phyloP scores from a whole-genome alignment of 352 stramenopile species.

The Phytophthora meadii region DNA sequence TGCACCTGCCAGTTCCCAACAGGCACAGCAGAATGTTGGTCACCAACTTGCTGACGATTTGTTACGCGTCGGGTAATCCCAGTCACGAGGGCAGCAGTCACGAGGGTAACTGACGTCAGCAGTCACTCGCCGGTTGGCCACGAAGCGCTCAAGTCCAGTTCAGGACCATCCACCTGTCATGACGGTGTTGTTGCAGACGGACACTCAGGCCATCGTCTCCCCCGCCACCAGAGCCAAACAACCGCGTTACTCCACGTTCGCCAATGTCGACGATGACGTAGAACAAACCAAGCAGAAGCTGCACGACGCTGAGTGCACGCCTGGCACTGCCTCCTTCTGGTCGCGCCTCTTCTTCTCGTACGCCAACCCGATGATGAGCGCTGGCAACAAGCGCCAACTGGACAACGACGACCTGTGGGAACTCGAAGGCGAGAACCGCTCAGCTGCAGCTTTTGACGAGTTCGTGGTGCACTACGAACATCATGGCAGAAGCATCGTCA shows the following conservation, averaged over 20 bases:
- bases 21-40: background rate
- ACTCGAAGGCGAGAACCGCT: constrained; percentile 33
- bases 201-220: constrained; percentile 3
- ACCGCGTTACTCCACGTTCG: constrained; percentile 29
- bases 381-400: constrained; percentile 52
- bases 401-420: constrained; percentile 52
- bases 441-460: constrained; percentile 21
- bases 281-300: constrained; percentile 10
- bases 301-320: constrained; percentile 6
- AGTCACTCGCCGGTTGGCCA: background rate
- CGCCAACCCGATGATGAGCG: constrained; percentile 42
- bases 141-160: background rate
- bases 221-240: constrained; percentile 14
- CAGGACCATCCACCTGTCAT: background rate
- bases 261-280: constrained; percentile 6
- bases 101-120: background rate
- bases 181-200: constrained; percentile 4
- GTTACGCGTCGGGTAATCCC: background rate
- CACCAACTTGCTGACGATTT: background rate
- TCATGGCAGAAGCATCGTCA: constrained; percentile 27
- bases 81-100: background rate
- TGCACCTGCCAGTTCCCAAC: background rate
- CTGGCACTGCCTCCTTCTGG: constrained; percentile 20
- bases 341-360: constrained; percentile 50
- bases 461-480: constrained; percentile 28